These are phyloP conservation scores for Candida tallmaniae DNA, from an alignment of 805 yeast genomes.

Conservation along the genomic window DNA sequence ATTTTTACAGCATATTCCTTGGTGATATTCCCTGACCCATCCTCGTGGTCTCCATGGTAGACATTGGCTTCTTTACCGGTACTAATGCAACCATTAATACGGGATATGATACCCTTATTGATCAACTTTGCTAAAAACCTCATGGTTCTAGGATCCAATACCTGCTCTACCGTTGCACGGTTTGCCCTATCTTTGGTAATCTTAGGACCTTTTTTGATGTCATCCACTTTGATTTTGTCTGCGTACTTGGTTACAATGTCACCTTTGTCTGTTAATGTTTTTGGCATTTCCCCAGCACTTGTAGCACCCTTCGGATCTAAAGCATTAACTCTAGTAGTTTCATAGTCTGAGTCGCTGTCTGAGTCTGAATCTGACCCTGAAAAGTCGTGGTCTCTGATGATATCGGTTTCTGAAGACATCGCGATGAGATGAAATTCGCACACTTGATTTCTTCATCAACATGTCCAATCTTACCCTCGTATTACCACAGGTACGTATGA, in stretches of 20 bases:
- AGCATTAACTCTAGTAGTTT: neutral
- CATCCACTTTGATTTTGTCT: conserved; percentile 61
- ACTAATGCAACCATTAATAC: conserved; percentile 88
- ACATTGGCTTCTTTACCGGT: conserved; percentile 99
- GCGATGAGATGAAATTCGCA: conserved; percentile 4
- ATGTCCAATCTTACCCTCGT: conserved; percentile 4
- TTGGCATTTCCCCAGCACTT: conserved; percentile 7
- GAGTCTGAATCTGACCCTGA: conserved; percentile 9
- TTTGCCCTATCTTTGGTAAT: conserved; percentile 79
- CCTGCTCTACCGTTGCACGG: conserved; percentile 96
- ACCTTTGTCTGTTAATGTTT: conserved; percentile 33
- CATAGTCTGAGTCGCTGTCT: conserved; percentile 11
- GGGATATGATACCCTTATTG: conserved; percentile 76
- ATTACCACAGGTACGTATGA: conserved; percentile 6
- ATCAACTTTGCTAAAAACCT: conserved; percentile 75
- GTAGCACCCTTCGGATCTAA: neutral
- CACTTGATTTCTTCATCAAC: too few species aligned
- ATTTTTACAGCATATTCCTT: conserved; percentile 85
- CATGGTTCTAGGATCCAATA: conserved; percentile 90
- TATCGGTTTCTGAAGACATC: too few species aligned
- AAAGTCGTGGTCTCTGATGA: neutral
- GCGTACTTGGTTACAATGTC: conserved; percentile 59
- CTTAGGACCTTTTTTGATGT: conserved; percentile 53
- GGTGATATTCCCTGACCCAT: conserved; percentile 43
- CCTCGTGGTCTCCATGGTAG: conserved; percentile 68